Evolutionary conservation across 768 basidiomycete genomes (phyloP), one percentile per base, ranked within the genome.

Genomic region (Suillus americanus): DNA sequence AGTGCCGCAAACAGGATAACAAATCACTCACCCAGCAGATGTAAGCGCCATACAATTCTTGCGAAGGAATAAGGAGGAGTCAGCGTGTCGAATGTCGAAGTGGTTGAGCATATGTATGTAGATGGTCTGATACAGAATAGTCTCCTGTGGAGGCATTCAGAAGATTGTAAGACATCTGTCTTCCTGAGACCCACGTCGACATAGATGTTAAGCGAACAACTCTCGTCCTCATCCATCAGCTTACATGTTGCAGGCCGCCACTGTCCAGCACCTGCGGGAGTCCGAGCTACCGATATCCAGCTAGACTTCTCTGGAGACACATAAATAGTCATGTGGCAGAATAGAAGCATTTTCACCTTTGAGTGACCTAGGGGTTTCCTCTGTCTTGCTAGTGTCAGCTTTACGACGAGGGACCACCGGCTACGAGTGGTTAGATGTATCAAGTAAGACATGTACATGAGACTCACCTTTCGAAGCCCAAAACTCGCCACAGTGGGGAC

Each of bases 201-300:
- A 71, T 91, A 92, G 63, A 94, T 84, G 68, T 89, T 89, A 54
- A 93, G 75, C 62, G 87, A 79, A 72, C 87, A 91, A 37, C 85
- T 81, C 56, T 86, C 85, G 40, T 85, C 86, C 74, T 91, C 89
- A 69, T 90, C 88, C 46, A 80, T 74, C 62, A 94, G 78, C 70
- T 83, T 89, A 76, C 91, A 93, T 13, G 85, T 88, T 28, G 89
- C 91, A 48, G 83, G 75, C 70, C 90, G 81, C 92, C 92, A 94
- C 48, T 88, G 87, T 16, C 87, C 88, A 9, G 81, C 76, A 40
- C 80, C 80, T 33, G 80, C 74, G 35, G 83, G 68, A 28, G 81
- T 80, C 67, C 84, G 85, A 46, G 84, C 75, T 20, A 90, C 80
- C 16, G 82, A 81, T 51, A 90, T 82, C 90, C 90, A 91, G 70